phyloP scores from a whole-genome alignment of 2,329 filamentous ascomycete genomes.

The Pseudogymnoascus sp. region DNA sequence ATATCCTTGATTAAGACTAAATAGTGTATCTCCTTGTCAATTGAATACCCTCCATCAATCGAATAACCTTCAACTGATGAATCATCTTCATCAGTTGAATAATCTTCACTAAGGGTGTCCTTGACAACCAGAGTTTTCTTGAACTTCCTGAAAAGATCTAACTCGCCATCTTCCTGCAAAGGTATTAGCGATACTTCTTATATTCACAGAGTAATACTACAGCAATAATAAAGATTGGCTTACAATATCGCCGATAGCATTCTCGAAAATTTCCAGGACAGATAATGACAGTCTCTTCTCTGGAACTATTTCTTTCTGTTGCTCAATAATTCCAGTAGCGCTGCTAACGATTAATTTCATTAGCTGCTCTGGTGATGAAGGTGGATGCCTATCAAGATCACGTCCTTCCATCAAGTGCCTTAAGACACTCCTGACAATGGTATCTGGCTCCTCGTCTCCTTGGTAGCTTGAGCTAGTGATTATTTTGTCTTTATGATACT shows the following conservation, averaged over 20 bases:
- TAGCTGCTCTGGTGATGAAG: not conserved
- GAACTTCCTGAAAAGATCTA: not conserved
- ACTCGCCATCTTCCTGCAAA: not conserved
- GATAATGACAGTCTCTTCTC: not conserved
- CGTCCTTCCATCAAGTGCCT: not conserved
- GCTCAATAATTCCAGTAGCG: not conserved
- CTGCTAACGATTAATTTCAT: not conserved
- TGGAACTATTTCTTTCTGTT: not conserved
- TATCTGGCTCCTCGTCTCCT: not conserved
- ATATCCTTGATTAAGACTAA: slow-evolving; percentile 14
- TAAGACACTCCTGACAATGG: not conserved
- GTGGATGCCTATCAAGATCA: not conserved
- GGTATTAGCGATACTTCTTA: not conserved
- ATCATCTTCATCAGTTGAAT: not conserved
- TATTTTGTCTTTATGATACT: not conserved
- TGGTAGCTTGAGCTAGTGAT: slow-evolving; percentile 5
- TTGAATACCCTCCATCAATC: not conserved
- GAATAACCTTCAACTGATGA: not conserved
- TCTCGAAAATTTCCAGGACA: not conserved
- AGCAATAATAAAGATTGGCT: not conserved
- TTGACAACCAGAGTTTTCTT: not conserved
- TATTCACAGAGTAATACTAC: too few relatives aligned
- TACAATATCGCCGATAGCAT: not conserved
- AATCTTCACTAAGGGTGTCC: not conserved
- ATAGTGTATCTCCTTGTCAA: not conserved